phyloP scores from a whole-genome alignment of 2,329 filamentous ascomycete genomes.

The Hymenoscyphus salicellus region DNA sequence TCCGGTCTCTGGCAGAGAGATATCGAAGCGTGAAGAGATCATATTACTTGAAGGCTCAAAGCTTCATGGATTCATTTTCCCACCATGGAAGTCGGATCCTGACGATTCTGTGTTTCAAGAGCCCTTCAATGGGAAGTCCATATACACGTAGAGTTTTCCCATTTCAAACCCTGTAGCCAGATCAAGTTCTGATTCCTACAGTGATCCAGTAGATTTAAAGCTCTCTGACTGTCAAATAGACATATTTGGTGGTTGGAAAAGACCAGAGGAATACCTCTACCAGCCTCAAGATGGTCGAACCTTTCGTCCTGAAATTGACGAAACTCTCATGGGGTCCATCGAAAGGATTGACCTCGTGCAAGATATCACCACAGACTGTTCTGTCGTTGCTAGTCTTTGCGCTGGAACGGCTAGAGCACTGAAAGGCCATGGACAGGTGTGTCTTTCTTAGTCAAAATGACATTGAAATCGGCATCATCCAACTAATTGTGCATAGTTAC shows the following conservation, averaged over 20 bases:
- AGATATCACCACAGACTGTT: slow-evolving; percentile 93
- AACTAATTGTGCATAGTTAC: slow-evolving; percentile 48
- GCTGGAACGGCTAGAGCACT: slow-evolving; percentile 70
- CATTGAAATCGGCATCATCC: neutral
- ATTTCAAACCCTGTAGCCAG: slow-evolving; percentile 3
- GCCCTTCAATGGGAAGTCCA: slow-evolving; percentile 41
- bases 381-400: slow-evolving; percentile 92
- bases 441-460: neutral
- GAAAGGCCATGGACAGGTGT: slow-evolving; percentile 66
- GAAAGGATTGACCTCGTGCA: slow-evolving; percentile 80
- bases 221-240: slow-evolving; percentile 71
- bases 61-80: slow-evolving; percentile 79
- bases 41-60: slow-evolving; percentile 74
- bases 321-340: slow-evolving; percentile 53
- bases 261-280: slow-evolving; percentile 64
- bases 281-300: neutral
- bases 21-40: slow-evolving; percentile 69
- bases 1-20: slow-evolving; percentile 52
- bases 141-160: slow-evolving; percentile 60
- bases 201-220: slow-evolving; percentile 66
- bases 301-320: slow-evolving; percentile 30
- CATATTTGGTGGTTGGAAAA: slow-evolving; percentile 81
- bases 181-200: slow-evolving; percentile 39
- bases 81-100: slow-evolving; percentile 73
- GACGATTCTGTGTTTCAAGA: slow-evolving; percentile 59